Base-by-base conservation (phyloP, 441 rosid genomes). In the Populus hybrid region DNA sequence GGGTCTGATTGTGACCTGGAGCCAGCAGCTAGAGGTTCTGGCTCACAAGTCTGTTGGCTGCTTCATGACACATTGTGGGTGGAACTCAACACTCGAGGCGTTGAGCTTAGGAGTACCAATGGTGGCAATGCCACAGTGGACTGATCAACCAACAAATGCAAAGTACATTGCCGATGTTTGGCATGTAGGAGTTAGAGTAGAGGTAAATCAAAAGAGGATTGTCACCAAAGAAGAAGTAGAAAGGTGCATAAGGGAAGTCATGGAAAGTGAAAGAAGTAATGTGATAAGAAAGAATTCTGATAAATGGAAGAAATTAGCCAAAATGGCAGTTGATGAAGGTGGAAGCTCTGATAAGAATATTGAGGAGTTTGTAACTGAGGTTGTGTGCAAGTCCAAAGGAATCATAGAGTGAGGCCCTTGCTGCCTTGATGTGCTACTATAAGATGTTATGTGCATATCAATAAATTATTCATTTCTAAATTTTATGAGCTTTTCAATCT, bases 61-160 rank as follows among this genome's bases (percentile, higher is more conserved):
- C 78, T 89, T 87, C 45, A 36, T 89, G 69, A 86, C 91, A 9
- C 93, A 88, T 11, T 86, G 93, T 9, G 88, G 95, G 4, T 91
- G 95, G 95, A 91, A 91, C 87, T 87, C 92, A 4, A 88, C 88
- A 0, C 23, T 88, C 0, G 92, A 91, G 78, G 88, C 87, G 1
- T 2, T 89, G 73, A 81, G 89, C 76, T 73, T 86, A 71, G 90
- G 95, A 0, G 87, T 89, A 23, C 92, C 93, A n/a, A 74, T 90
- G 88, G 81, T 90, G 67, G 90, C 91, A 5, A 80, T 91, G 85
- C 91, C 92, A 8, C 84, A 87, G 23, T 89, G 89, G 91, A 74
- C 82, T 0, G 90, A 90, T 76, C 92, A 90, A 74, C 76, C 86
- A 0, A 87, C 87, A 0, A 89, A 85, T 69, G 89, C 94, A 0